Evolutionary conservation across 2,329 filamentous ascomycete genomes (phyloP), one percentile per base, ranked within the genome.

Genomic region (Beauveria asiatica): DNA sequence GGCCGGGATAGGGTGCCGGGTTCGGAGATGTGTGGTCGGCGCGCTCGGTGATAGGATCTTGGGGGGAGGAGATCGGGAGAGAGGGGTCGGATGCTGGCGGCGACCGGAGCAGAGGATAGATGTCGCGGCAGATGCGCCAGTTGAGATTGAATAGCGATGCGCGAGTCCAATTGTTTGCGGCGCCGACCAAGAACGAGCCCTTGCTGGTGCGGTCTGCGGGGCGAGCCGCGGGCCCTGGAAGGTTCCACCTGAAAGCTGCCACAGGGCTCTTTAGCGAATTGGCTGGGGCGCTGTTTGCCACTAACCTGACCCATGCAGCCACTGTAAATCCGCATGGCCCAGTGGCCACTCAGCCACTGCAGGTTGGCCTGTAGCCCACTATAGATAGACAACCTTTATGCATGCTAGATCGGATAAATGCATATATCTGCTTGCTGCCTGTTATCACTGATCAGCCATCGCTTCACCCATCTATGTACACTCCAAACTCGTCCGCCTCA

Each of bases 171-270:
- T 19, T 17, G 45, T 51, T 58, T 50, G 33, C 46, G 44, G n/a
- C 13, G 30, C 13, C 44, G 27, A 48, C 56, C 37, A 42, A 44
- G 39, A 48, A 23, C 37, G 37, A 58, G 56, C 33, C 45, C 42
- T 49, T 37, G n/a, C 33, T 45, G 57, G 57, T 59, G 39, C 27
- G 19, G 49, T 21, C 33, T 45, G 57, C 57, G 57, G 57, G 56
- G 56, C 56, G 56, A 58, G 37, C 57, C 44, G 56, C 54, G n/a
- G 49, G 49, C 23, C 39, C 57, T 59, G 57, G 57, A 59, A 59
- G 57, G 57, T 59, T 59, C 57, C 57, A 53, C 49, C 10, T 37
- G 21, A 52, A 23, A 3, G 10, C 39, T 8, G n/a, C 27, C 53
- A 33, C 42, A 46, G 53, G 41, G 53, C n/a, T 56, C 53, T 39